Evolutionary conservation across 108 stramenopile genomes (phyloP).

Genomic region (Parietichytrium sp.): DNA sequence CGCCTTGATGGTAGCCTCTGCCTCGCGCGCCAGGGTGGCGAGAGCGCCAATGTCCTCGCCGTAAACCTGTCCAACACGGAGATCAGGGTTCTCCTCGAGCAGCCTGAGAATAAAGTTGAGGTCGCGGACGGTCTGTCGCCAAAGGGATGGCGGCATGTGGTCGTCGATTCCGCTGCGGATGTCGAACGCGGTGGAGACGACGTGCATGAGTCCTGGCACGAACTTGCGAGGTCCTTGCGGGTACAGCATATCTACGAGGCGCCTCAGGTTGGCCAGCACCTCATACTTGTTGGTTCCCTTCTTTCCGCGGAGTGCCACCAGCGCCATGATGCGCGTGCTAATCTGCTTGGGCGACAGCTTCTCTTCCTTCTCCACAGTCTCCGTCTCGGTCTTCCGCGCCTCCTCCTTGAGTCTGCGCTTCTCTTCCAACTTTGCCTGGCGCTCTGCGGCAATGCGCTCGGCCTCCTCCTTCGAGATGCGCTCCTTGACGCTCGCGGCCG

Average conservation of each 20-base stretch:
- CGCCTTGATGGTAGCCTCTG: slow-evolving; percentile 30
- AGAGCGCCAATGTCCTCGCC: slow-evolving; percentile 70
- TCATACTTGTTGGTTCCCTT: slow-evolving; percentile 74
- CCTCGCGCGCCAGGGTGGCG: slow-evolving; percentile 50
- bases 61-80: slow-evolving; percentile 61
- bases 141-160: slow-evolving; percentile 86
- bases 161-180: slow-evolving; percentile 89
- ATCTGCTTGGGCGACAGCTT: slow-evolving; percentile 48
- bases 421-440: slow-evolving; percentile 10
- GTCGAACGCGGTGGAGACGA: slow-evolving; percentile 86
- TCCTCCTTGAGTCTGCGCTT: slow-evolving; percentile 41
- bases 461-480: slow-evolving; percentile 19
- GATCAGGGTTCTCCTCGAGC: slow-evolving; percentile 65
- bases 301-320: slow-evolving; percentile 81
- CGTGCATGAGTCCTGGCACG: slow-evolving; percentile 91
- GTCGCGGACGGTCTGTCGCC: slow-evolving; percentile 81
- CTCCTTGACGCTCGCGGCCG: not conserved
- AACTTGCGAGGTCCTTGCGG: slow-evolving; percentile 82
- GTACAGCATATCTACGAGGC: slow-evolving; percentile 70
- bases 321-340: slow-evolving; percentile 75
- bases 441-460: not conserved
- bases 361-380: slow-evolving; percentile 69
- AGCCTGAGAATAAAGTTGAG: slow-evolving; percentile 73
- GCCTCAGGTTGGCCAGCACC: slow-evolving; percentile 79
- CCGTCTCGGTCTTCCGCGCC: slow-evolving; percentile 54